Conservation (phyloP, 2,329 filamentous ascomycete genomes). For the Pseudogymnoascus sp. region DNA sequence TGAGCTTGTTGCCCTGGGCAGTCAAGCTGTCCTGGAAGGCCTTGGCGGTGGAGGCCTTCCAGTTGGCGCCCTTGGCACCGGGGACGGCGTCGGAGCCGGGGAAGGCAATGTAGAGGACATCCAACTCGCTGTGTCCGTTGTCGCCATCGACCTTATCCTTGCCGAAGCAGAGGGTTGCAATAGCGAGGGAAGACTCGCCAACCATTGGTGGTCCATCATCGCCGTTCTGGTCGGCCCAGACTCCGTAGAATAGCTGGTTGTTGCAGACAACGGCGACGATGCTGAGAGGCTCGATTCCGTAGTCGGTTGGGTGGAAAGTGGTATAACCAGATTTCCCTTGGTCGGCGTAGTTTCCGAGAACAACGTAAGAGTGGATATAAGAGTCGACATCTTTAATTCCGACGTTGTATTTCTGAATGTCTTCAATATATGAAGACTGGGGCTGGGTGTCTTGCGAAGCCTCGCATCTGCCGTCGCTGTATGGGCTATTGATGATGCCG, state of each 20-base stretch:
- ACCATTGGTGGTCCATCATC: conserved; percentile 38
- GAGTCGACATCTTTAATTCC: conserved; percentile 39
- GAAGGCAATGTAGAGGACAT: conserved; percentile 57
- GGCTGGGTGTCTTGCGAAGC: conserved; percentile 36
- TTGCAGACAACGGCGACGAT: conserved; percentile 48
- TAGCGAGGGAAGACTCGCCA: conserved; percentile 48
- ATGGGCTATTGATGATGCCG: conserved; percentile 35
- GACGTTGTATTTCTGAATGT: conserved; percentile 30
- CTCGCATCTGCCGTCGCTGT: conserved; percentile 37
- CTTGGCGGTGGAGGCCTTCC: conserved; percentile 40
- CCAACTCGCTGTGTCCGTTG: conserved; percentile 44
- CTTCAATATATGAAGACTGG: conserved; percentile 39
- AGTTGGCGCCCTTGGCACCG: conserved; percentile 43
- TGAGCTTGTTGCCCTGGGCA: conserved; percentile 41
- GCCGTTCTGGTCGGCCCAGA: conserved; percentile 56
- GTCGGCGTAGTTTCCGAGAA: conserved; percentile 38
- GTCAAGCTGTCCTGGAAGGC: conserved; percentile 47
- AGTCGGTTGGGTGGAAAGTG: conserved; percentile 33
- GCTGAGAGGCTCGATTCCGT: conserved; percentile 41
- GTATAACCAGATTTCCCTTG: conserved; percentile 27
- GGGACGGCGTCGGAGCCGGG: conserved; percentile 47
- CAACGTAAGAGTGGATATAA: conserved; percentile 44
- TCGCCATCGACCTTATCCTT: conserved; percentile 41
- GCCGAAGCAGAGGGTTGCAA: conserved; percentile 50
- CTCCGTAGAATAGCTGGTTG: conserved; percentile 43